Base-by-base conservation (phyloP, 202 grass and related monocot genomes). In the Schoenoplectus triqueter region DNA sequence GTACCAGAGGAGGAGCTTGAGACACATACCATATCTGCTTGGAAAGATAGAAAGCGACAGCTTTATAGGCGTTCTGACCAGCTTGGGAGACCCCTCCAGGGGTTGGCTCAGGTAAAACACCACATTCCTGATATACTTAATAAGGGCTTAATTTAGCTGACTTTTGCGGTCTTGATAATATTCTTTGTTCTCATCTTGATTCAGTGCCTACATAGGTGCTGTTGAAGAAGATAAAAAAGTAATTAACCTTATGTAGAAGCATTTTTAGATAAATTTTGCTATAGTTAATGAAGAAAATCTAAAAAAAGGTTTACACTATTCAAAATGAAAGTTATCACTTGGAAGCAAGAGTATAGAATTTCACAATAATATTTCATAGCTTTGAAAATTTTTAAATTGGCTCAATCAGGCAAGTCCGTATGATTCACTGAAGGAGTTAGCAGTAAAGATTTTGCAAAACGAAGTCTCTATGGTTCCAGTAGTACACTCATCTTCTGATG, bases 1-100 rank as follows among this genome's bases (percentile, higher is more conserved):
- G 83, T 99, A 82, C 95, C 93, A 80, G 96, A 99, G 80, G 91
- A 96, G 59, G 93, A 99, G 86, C 93, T 96, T 66, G 96, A 99
- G 80, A 99, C 93, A 17, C 96, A 99, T 67, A 94, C 96, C 39
- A 99, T 99, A 89, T 96, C 92, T 90, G 96, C 96, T 64, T 99
- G 96, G 96, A 99, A 99, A 85, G 90, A 94, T 22, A 90, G 85
- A 81, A 99, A 99, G 76, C 87, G 80, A 44, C 96, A 99, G 67
- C 84, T 86, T 85, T 99, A 90, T 77, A 86, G 66, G 82, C 90
- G 89, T 83, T 86, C 82, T 2, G 89, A 92, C 84, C 89, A 84
- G 20, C 93, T 90, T 75, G 87, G 89, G 69, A 87, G 80, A 75
- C 73, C 93, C 67, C 86, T 92, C 80, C 90, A 96, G 51, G 86